phyloP scores from a whole-genome alignment of 2,329 filamentous ascomycete genomes.

The Calonectria fujianensis region DNA sequence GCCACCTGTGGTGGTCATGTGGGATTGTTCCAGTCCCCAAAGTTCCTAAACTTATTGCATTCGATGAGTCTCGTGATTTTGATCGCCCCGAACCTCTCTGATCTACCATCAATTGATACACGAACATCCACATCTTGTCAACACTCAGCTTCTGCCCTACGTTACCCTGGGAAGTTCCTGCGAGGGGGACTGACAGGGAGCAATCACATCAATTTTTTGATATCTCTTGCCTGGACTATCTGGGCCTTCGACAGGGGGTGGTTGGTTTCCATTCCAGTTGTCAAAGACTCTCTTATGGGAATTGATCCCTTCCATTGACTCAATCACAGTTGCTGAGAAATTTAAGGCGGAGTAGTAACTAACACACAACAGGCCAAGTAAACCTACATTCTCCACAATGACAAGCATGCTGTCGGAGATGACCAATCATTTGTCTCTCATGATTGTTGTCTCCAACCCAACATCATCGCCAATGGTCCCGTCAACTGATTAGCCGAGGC shows the following conservation, averaged over 20 bases:
- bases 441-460: not conserved
- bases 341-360: not conserved
- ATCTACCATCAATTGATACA: not conserved
- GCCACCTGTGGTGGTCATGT: not conserved
- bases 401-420: not conserved
- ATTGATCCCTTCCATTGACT: not conserved
- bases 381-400: not conserved
- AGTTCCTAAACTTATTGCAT: not conserved
- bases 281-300: not conserved
- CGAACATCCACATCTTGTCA: not conserved
- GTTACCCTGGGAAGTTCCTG: not conserved
- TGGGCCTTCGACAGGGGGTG: not conserved
- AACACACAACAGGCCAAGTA: not conserved
- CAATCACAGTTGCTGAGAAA: not conserved
- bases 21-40: not conserved
- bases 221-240: not conserved
- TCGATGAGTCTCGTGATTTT: not conserved
- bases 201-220: not conserved
- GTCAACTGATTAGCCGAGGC: not conserved
- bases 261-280: conserved; percentile 1
- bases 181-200: not conserved
- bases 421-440: not conserved
- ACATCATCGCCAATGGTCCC: not conserved
- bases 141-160: not conserved
- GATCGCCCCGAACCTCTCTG: not conserved